Evolutionary conservation across 768 basidiomycete species (phyloP), one percentile per base, ranked within the genome.

Genomic region (Psilocybe cubensis): DNA sequence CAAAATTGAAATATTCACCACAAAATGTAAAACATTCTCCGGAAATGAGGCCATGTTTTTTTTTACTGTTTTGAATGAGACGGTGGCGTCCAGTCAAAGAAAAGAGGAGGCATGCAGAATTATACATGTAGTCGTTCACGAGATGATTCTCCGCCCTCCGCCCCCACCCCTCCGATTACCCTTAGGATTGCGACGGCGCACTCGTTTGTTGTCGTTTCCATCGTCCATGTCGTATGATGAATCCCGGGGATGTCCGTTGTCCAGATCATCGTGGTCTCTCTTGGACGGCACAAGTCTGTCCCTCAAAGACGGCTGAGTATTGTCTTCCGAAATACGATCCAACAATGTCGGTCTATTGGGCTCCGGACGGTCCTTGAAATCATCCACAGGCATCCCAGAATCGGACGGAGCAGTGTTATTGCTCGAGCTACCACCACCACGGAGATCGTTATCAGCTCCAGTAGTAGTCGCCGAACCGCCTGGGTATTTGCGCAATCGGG

Each of bases 231-330:
- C 74, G 45, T 70, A 69, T 3, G 63, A 56, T 7, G 54, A 51
- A 24, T 70, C 69, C 10, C 57, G 51, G n/a, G 44, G 42, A 41
- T 58, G 59, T 23, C 57, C 35, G 23, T 59, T 53, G 18, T 64
- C 56, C 65, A 72, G 67, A n/a, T 76, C 75, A 0, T 75, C 73
- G 27, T 70, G 66, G 56, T 75, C 75, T 56, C 78, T 66, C 62
- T 79, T 79, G 27, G 74, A 68, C 8, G 77, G 77, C 21, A 78
- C 68, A 2, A 78, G 70, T 51, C 78, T 66, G 41, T 78, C 77
- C 24, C 73, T 70, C 56, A 79, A 63, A 2, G 77, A 74, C 25
- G 66, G 65, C 28, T 41, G 52, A 9, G 7, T 40, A 5, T 51
- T 54, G 11, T 18, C 18, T n/a, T 21, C 33, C 20, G 52, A 33